Evolutionary conservation across 1,284 basidiomycete genomes (phyloP).

Genomic region (Agroathelia rolfsii): DNA sequence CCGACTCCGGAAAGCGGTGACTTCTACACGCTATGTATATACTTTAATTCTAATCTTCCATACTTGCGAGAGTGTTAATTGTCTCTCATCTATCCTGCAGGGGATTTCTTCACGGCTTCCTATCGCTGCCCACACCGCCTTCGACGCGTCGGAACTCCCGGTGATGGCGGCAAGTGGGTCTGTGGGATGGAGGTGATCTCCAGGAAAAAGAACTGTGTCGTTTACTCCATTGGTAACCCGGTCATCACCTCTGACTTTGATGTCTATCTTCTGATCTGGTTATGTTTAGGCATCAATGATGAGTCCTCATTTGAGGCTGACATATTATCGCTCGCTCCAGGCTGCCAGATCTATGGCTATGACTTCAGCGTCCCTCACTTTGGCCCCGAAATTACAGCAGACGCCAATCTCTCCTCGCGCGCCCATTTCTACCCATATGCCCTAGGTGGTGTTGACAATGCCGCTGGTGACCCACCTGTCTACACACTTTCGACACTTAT

Average conservation of each 20-base stretch:
- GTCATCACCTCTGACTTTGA: background rate
- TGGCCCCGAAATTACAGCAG: slow-evolving; percentile 34
- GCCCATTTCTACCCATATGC: slow-evolving; percentile 36
- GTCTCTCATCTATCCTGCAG: no score
- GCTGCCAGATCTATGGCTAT: slow-evolving; percentile 41
- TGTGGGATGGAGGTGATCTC: slow-evolving; percentile 36
- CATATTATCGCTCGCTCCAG: slow-evolving; percentile 28
- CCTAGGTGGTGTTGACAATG: slow-evolving; percentile 29
- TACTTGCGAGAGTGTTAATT: background rate
- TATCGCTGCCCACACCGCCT: slow-evolving; percentile 36
- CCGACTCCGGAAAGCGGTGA: slow-evolving; percentile 15
- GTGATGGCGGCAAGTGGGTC: slow-evolving; percentile 44
- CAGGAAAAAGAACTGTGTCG: slow-evolving; percentile 31
- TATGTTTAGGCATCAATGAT: slow-evolving; percentile 30
- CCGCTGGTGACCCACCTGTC: slow-evolving; percentile 29
- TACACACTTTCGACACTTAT: slow-evolving; percentile 38
- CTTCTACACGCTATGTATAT: slow-evolving; percentile 25
- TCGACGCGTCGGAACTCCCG: slow-evolving; percentile 35
- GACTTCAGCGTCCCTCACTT: slow-evolving; percentile 42
- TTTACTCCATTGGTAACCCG: slow-evolving; percentile 37
- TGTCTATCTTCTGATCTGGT: background rate
- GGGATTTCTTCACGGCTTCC: slow-evolving; percentile 41
- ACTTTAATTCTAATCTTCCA: background rate
- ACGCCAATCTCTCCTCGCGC: slow-evolving; percentile 19
- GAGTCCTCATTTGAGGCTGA: slow-evolving; percentile 47